phyloP scores from a whole-genome alignment of 805 yeast genomes.

The Candida piceae region DNA sequence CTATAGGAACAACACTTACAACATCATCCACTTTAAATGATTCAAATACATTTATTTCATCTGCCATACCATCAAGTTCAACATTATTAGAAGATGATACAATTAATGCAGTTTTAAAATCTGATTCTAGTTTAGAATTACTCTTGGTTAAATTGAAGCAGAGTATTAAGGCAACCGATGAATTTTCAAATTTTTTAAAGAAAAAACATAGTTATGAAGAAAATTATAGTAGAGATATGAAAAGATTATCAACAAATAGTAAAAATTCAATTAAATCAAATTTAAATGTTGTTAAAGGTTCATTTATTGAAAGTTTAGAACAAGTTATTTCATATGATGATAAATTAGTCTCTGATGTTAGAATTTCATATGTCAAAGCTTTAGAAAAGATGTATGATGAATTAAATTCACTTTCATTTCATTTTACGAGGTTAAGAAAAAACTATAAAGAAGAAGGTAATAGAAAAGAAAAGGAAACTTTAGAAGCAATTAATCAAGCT shows the following conservation, averaged over 20 bases:
- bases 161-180: slow-evolving; percentile 77
- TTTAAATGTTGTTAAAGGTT: slow-evolving; percentile 36
- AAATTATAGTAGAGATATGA: slow-evolving; percentile 69
- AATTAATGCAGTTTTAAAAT: slow-evolving; percentile 47
- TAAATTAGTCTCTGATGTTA: slow-evolving; percentile 57
- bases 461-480: slow-evolving; percentile 76
- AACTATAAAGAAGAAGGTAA: slow-evolving; percentile 74
- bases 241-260: slow-evolving; percentile 57
- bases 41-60: too few relatives aligned
- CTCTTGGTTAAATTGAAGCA: slow-evolving; percentile 72
- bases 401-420: slow-evolving; percentile 60
- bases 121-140: slow-evolving; percentile 76
- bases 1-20: too few relatives aligned
- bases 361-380: slow-evolving; percentile 71
- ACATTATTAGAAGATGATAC: slow-evolving; percentile 45
- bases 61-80: slow-evolving; percentile 20
- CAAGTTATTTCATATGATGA: slow-evolving; percentile 75
- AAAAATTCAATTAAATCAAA: slow-evolving; percentile 28
- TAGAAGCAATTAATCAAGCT: slow-evolving; percentile 76
- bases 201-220: slow-evolving; percentile 75
- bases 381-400: slow-evolving; percentile 85
- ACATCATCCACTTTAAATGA: too few relatives aligned
- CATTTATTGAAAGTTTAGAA: slow-evolving; percentile 63
- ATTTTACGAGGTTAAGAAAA: slow-evolving; percentile 72
- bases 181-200: slow-evolving; percentile 71